phyloP scores from a whole-genome alignment of 2,329 filamentous ascomycete genomes.

The Rhynchosporium graminicola region DNA sequence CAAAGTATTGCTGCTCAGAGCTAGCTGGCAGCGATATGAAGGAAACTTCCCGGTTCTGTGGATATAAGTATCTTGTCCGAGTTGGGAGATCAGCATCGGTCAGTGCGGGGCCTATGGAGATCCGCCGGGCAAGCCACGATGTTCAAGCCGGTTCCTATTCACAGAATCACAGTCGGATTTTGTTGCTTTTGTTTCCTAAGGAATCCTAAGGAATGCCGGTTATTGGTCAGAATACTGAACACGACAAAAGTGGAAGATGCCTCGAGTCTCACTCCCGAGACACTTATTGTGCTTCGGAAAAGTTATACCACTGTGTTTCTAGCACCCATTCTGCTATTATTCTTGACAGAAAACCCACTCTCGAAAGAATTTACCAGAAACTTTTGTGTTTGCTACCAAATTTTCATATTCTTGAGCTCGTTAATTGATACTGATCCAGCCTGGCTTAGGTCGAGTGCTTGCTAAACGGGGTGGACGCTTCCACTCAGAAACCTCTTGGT shows the following conservation, averaged over 20 bases:
- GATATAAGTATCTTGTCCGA: background rate
- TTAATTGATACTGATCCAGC: background rate
- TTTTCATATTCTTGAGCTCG: background rate
- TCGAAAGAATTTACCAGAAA: background rate
- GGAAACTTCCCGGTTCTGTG: background rate
- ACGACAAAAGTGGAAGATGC: background rate
- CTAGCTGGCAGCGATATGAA: background rate
- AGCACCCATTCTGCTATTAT: too few relatives aligned
- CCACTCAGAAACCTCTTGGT: background rate
- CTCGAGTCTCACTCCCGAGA: conserved; percentile 9
- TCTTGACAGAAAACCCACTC: too few relatives aligned
- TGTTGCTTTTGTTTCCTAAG: background rate
- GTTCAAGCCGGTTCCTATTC: conserved; percentile 1
- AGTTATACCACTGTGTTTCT: background rate
- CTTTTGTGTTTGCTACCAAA: background rate
- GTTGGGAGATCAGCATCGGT: background rate
- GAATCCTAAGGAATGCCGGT: background rate
- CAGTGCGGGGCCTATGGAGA: conserved; percentile 1
- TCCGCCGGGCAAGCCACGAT: conserved; percentile 5
- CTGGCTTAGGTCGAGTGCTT: background rate
- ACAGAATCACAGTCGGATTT: background rate
- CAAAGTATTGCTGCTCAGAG: background rate
- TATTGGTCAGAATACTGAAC: background rate
- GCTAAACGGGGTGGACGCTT: conserved; percentile 11
- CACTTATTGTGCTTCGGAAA: background rate